phyloP scores from a whole-genome alignment of 129 eudicot genomes.

The Artemisia annua region DNA sequence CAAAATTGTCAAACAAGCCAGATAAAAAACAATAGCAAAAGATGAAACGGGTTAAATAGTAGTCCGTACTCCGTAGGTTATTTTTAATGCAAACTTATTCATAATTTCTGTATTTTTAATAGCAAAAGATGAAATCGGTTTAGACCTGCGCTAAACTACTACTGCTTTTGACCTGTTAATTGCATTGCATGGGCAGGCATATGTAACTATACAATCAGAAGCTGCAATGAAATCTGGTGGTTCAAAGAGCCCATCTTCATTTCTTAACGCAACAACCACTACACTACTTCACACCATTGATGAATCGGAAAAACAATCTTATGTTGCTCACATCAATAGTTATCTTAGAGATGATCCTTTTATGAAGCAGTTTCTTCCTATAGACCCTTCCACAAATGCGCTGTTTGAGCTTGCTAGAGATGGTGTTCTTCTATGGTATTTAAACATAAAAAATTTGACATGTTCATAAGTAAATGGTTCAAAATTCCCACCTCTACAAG shows the following conservation, averaged over 20 bases:
- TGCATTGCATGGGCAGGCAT: conserved; percentile 58
- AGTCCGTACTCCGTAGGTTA: too few species aligned
- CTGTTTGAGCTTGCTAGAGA: conserved; percentile 88
- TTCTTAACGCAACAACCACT: conserved; percentile 82
- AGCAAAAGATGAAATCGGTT: too few species aligned
- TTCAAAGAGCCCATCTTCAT: conserved; percentile 56
- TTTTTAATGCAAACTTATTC: too few species aligned
- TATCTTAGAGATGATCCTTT: conserved; percentile 94
- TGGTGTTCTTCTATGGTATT: conserved; percentile 97
- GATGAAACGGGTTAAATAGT: too few species aligned
- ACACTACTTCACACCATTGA: conserved; percentile 81
- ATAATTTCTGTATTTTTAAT: too few species aligned
- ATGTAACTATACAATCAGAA: conserved; percentile 59
- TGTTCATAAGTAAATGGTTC: conserved; percentile 9
- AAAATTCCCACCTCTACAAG: background rate
- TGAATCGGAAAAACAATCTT: conserved; percentile 77
- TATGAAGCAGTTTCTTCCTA: conserved; percentile 90
- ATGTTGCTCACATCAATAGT: conserved; percentile 94
- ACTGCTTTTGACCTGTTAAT: background rate
- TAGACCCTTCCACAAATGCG: conserved; percentile 71
- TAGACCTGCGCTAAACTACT: too few species aligned
- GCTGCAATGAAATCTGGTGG: conserved; percentile 55
- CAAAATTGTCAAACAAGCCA: background rate
- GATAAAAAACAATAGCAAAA: too few species aligned
- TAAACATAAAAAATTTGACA: conserved; percentile 7